A percentile compares a stretch with the other conserved stretches of the same genome.
phyloP scores from a whole-genome alignment of 1,284 basidiomycete genomes.

The Mycena citricolor region DNA sequence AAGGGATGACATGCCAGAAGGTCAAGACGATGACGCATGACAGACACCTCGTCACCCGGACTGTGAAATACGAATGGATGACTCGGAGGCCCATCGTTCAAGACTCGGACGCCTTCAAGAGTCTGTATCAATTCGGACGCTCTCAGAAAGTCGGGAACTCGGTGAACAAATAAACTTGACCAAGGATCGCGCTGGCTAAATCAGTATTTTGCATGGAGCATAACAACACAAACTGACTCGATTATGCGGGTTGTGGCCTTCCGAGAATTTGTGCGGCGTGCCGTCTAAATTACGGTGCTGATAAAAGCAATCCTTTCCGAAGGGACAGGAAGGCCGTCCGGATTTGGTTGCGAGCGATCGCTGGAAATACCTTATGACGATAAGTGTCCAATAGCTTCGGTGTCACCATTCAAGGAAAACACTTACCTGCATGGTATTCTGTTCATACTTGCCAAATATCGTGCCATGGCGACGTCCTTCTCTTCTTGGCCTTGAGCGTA shows the following conservation, averaged over 20 bases:
- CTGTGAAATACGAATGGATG: slow-evolving; percentile 15
- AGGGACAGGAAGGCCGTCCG: slow-evolving; percentile 63
- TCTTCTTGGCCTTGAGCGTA: slow-evolving; percentile 50
- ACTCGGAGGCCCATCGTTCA: too few species aligned
- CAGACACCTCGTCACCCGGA: slow-evolving; percentile 23
- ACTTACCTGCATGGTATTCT: slow-evolving; percentile 63
- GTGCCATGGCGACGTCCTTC: slow-evolving; percentile 50
- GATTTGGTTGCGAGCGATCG: slow-evolving; percentile 40
- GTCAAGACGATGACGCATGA: slow-evolving; percentile 30
- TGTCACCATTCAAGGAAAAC: too few species aligned
- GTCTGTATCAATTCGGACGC: too few species aligned
- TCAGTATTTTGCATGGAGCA: too few species aligned
- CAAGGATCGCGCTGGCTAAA: too few species aligned
- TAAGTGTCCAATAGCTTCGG: too few species aligned
- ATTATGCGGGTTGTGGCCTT: too few species aligned
- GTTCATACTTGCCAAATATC: slow-evolving; percentile 71
- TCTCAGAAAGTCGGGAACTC: too few species aligned
- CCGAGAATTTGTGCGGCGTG: too few species aligned
- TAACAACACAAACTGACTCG: too few species aligned
- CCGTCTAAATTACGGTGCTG: slow-evolving; percentile 67
- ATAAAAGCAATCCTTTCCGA: slow-evolving; percentile 76
- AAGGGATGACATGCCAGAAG: slow-evolving; percentile 25
- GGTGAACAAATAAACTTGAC: too few species aligned
- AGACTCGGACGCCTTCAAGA: too few species aligned
- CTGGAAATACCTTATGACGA: slow-evolving; percentile 60